A percentile compares a stretch with the other conserved stretches of the same genome.
Conservation (phyloP, 164 flowering plant species). For the Tinospora cordifolia region DNA sequence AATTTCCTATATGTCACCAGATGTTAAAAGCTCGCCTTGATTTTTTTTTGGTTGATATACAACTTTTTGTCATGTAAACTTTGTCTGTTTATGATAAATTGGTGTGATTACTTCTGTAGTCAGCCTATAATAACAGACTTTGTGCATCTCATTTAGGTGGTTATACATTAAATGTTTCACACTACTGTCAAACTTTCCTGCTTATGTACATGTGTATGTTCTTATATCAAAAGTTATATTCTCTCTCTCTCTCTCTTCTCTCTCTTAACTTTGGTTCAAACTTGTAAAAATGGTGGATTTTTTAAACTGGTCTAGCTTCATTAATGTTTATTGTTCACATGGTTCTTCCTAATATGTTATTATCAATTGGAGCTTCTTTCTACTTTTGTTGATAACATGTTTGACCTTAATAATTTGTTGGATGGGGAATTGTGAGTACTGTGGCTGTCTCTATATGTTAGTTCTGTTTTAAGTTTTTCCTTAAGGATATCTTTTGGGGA, state of each 20-base stretch:
- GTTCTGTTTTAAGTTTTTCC: not conserved
- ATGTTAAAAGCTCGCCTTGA: conserved; percentile 18
- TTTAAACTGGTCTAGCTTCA: not conserved
- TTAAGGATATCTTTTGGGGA: no score
- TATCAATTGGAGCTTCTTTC: not conserved
- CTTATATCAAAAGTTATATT: not conserved
- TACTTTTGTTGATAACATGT: not conserved
- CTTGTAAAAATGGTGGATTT: not conserved
- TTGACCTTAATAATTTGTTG: not conserved
- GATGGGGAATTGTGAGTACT: not conserved
- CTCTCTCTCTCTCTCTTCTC: not conserved
- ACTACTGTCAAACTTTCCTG: not conserved
- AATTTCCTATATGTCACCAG: conserved; percentile 38
- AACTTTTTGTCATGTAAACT: conserved; percentile 10
- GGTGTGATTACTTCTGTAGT: conserved; percentile 6
- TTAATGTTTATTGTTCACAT: not conserved
- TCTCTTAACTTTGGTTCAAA: no score
- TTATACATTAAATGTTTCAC: conserved; percentile 4
- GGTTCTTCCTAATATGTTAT: not conserved
- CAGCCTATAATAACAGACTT: not conserved
- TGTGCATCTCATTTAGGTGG: not conserved
- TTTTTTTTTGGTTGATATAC: conserved; percentile 10
- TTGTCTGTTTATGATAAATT: conserved; percentile 2
- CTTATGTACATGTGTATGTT: conserved; percentile 10
- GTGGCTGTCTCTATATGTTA: not conserved